A percentile compares a stretch with the other conserved stretches of the same genome.
These are phyloP conservation scores for Dendrobium chrysotoxum DNA, from an alignment of 106 monocot species.

Conservation along the genomic window DNA sequence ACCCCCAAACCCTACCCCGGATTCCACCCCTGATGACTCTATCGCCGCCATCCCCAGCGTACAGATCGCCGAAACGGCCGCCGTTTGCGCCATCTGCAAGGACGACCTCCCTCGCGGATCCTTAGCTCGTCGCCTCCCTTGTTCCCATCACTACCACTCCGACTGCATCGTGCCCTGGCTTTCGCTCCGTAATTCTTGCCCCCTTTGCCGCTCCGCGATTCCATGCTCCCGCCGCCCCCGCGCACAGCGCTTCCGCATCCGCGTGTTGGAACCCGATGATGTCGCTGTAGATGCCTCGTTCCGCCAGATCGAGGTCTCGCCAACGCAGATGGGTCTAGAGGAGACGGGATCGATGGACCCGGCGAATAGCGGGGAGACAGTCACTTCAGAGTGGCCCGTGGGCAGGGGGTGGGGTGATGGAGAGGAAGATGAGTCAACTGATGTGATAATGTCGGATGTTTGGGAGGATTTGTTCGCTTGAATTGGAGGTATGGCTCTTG, in stretches of 20 bases:
- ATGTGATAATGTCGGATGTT: background rate
- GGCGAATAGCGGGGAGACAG: conserved; percentile 30
- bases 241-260: background rate
- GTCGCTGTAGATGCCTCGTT: conserved; percentile 2
- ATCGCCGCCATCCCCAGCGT: conserved; percentile 49
- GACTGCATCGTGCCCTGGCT: conserved; percentile 77
- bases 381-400: conserved; percentile 16
- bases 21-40: conserved; percentile 17
- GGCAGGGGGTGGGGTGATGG: background rate
- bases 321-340: conserved; percentile 26
- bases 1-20: background rate
- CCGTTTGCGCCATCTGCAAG: conserved; percentile 65
- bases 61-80: conserved; percentile 29
- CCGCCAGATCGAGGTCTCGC: conserved; percentile 3
- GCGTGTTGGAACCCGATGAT: background rate
- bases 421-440: background rate
- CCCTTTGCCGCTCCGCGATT: conserved; percentile 50
- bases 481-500: conserved; percentile 1
- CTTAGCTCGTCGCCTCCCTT: conserved; percentile 44
- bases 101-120: conserved; percentile 45
- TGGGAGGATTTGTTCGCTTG: conserved; percentile 8
- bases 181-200: conserved; percentile 54
- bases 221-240: conserved; percentile 4
- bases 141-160: conserved; percentile 64
- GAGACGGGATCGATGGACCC: conserved; percentile 21